phyloP scores from a whole-genome alignment of 768 basidiomycete genomes.

The Ramaria sp. region DNA sequence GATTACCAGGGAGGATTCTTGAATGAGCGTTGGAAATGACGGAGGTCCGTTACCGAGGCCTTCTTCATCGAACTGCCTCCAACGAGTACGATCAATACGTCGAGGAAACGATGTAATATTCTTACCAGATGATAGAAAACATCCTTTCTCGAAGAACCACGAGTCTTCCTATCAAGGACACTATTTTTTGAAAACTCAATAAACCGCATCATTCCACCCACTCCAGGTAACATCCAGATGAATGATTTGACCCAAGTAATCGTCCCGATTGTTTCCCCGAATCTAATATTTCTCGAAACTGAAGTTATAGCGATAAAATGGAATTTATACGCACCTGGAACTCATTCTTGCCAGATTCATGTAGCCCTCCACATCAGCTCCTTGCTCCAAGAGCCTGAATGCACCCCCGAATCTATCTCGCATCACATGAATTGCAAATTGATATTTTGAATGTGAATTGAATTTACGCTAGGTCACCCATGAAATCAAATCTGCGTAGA shows the following conservation, averaged over 20 bases:
- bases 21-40: slow-evolving; percentile 22
- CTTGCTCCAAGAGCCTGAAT: slow-evolving; percentile 26
- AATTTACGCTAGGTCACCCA: slow-evolving; percentile 29
- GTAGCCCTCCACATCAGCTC: slow-evolving; percentile 29
- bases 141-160: slow-evolving; percentile 7
- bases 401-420: slow-evolving; percentile 25
- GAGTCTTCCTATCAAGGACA: neutral
- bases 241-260: slow-evolving; percentile 34
- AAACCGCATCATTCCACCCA: slow-evolving; percentile 14
- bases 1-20: slow-evolving; percentile 28
- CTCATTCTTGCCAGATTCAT: slow-evolving; percentile 32
- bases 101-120: neutral
- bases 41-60: slow-evolving; percentile 14
- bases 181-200: slow-evolving; percentile 22
- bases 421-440: neutral
- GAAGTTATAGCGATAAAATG: slow-evolving; percentile 28
- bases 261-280: slow-evolving; percentile 10
- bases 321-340: neutral
- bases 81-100: neutral
- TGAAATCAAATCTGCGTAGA: slow-evolving; percentile 24
- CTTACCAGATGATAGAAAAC: slow-evolving; percentile 36
- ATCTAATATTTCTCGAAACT: slow-evolving; percentile 24
- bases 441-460: neutral
- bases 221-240: slow-evolving; percentile 19
- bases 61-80: slow-evolving; percentile 27